Evolutionary conservation across 2,329 filamentous ascomycete species (phyloP).

Genomic region (Monilinia aucupariae): DNA sequence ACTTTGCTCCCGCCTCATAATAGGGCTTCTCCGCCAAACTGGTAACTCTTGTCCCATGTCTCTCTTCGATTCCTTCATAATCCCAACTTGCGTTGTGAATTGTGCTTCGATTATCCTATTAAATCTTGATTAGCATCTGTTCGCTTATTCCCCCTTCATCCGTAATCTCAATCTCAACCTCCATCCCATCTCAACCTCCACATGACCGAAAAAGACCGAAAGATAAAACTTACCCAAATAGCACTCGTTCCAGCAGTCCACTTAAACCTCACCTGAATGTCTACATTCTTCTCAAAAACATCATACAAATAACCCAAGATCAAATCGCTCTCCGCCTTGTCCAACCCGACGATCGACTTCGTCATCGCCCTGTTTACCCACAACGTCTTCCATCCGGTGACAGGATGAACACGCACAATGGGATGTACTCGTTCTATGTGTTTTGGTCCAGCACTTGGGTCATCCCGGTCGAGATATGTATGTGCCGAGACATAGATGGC

Average conservation of each 20-base stretch:
- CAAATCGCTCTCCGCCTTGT: slow-evolving; percentile 62
- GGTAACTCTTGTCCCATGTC: slow-evolving; percentile 68
- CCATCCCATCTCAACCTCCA: not conserved
- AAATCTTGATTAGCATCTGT: not conserved
- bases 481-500: slow-evolving; percentile 64
- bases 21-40: slow-evolving; percentile 65
- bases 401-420: slow-evolving; percentile 64
- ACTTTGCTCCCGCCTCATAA: slow-evolving; percentile 59
- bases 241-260: slow-evolving; percentile 64
- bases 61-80: slow-evolving; percentile 59
- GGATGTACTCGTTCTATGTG: slow-evolving; percentile 63
- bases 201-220: not conserved
- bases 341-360: slow-evolving; percentile 60
- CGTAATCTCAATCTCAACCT: not conserved
- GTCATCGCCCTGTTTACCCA: slow-evolving; percentile 70
- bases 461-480: slow-evolving; percentile 58
- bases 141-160: not conserved
- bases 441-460: slow-evolving; percentile 57
- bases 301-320: slow-evolving; percentile 62
- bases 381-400: slow-evolving; percentile 68
- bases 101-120: slow-evolving; percentile 60
- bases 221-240: slow-evolving; percentile 45
- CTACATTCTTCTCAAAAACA: slow-evolving; percentile 61
- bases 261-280: slow-evolving; percentile 66
- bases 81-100: slow-evolving; percentile 73